These are phyloP conservation scores for Gaultheria prostrata DNA, from an alignment of 148 eudicot species.

Conservation along the genomic window DNA sequence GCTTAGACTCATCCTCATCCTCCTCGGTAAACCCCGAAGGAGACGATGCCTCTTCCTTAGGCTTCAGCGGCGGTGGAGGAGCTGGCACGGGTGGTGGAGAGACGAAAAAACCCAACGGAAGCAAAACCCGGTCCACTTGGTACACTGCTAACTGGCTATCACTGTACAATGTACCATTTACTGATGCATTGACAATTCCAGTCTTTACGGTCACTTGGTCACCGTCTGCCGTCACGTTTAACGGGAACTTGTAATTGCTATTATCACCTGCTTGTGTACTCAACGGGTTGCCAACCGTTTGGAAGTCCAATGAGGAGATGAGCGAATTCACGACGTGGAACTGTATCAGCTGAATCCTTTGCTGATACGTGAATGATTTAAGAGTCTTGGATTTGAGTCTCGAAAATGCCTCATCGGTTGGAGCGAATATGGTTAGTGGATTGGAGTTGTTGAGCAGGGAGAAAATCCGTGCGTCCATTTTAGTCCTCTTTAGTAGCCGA, in stretches of 20 bases:
- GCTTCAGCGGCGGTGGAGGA: background rate
- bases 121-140: conserved; percentile 13
- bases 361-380: background rate
- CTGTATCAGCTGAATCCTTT: conserved; percentile 11
- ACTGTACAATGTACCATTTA: background rate
- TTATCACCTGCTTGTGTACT: conserved; percentile 12
- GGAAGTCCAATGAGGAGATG: background rate
- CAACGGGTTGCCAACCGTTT: conserved; percentile 11
- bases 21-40: background rate
- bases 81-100: background rate
- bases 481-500: background rate
- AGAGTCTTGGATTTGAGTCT: background rate
- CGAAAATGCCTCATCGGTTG: conserved; percentile 5
- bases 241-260: background rate
- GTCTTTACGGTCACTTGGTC: conserved; percentile 6
- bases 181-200: conserved; percentile 13
- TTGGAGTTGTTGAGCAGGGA: conserved; percentile 13
- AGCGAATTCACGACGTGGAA: conserved; percentile 7
- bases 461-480: conserved; percentile 11
- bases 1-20: background rate
- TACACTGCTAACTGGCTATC: conserved; percentile 7
- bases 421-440: conserved; percentile 8
- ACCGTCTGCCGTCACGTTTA: conserved; percentile 2
- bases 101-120: conserved; percentile 6
- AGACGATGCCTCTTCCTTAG: background rate